Evolutionary conservation across 495 filamentous ascomycete genomes (phyloP).

Genomic region (Darksidea phi): DNA sequence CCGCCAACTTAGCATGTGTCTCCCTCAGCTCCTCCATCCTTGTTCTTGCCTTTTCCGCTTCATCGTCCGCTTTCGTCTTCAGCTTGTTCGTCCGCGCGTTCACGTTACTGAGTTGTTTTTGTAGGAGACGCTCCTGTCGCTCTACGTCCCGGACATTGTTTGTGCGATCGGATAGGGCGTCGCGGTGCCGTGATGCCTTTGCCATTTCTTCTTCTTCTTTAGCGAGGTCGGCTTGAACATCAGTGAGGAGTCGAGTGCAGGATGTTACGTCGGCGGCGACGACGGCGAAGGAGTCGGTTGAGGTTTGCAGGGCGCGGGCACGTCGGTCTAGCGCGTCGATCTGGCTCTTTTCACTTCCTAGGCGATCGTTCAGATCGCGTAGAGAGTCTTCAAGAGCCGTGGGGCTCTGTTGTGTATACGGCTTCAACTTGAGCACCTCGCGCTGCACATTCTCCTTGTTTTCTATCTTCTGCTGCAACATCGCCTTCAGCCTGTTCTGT

Average conservation of each 20-base stretch:
- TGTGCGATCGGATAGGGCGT: conserved; percentile 80
- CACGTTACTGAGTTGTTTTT: conserved; percentile 79
- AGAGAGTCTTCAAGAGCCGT: conserved; percentile 77
- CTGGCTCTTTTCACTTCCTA: conserved; percentile 71
- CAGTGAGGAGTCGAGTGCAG: conserved; percentile 84
- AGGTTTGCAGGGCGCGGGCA: conserved; percentile 85
- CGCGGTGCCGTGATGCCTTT: conserved; percentile 74
- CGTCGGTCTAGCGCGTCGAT: conserved; percentile 86
- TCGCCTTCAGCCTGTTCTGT: conserved; percentile 65
- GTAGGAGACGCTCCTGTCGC: conserved; percentile 75
- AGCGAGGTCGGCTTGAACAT: conserved; percentile 74
- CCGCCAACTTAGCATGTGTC: conserved; percentile 75
- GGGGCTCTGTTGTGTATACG: conserved; percentile 87
- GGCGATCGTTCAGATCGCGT: conserved; percentile 72
- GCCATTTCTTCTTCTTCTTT: conserved; percentile 88
- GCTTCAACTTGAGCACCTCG: conserved; percentile 82
- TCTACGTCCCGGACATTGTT: conserved; percentile 90
- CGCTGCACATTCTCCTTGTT: conserved; percentile 57
- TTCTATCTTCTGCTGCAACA: conserved; percentile 79
- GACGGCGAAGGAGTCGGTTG: conserved; percentile 80
- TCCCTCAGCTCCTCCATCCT: conserved; percentile 86
- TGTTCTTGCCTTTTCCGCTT: conserved; percentile 72
- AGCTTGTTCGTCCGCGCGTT: conserved; percentile 80
- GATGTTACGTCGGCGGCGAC: conserved; percentile 79
- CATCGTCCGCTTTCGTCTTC: conserved; percentile 72